Percentiles rank a stretch among this genome's conserved stretches.
phyloP scores from a whole-genome alignment of 2,329 filamentous ascomycete species.

The Trichoderma simmonsii region DNA sequence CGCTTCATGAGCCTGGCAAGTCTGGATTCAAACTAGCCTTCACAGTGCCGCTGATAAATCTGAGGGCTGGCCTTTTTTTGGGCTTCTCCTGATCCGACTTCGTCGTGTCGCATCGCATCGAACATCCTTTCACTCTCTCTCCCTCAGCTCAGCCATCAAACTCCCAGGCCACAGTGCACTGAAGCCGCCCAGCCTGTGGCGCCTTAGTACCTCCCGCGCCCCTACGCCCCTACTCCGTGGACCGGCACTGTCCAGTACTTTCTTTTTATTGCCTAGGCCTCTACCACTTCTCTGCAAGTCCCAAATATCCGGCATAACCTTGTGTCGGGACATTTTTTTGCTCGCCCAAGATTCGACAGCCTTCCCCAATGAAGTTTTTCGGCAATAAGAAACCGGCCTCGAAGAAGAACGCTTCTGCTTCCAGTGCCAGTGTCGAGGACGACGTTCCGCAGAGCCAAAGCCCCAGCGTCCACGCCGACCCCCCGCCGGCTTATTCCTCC shows the following conservation, averaged over 20 bases:
- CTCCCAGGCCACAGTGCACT: constrained; percentile 2
- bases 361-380: constrained; percentile 52
- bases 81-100: constrained; percentile 15
- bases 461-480: constrained; percentile 35
- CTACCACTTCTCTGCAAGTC: constrained; percentile 20
- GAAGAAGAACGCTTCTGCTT: constrained; percentile 40
- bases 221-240: neutral
- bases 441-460: constrained; percentile 39
- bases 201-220: neutral
- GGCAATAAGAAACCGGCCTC: constrained; percentile 42
- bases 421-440: constrained; percentile 31
- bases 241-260: neutral
- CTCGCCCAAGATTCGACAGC: constrained; percentile 17
- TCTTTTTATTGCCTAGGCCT: constrained; percentile 29
- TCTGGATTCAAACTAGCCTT: constrained; percentile 13
- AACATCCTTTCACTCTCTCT: constrained; percentile 16
- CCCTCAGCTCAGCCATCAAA: neutral
- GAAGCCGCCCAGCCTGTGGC: neutral
- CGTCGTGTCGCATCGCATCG: constrained; percentile 7
- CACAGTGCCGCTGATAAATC: constrained; percentile 28
- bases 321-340: constrained; percentile 36
- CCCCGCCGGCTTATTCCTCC: constrained; percentile 28
- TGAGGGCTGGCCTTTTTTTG: constrained; percentile 22
- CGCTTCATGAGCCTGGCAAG: constrained; percentile 15
- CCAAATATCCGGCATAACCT: constrained; percentile 39